These are phyloP conservation scores for Pleurozium schreberi DNA, from an alignment of 225 moss, liverwort and hornwort genomes.

Conservation along the genomic window DNA sequence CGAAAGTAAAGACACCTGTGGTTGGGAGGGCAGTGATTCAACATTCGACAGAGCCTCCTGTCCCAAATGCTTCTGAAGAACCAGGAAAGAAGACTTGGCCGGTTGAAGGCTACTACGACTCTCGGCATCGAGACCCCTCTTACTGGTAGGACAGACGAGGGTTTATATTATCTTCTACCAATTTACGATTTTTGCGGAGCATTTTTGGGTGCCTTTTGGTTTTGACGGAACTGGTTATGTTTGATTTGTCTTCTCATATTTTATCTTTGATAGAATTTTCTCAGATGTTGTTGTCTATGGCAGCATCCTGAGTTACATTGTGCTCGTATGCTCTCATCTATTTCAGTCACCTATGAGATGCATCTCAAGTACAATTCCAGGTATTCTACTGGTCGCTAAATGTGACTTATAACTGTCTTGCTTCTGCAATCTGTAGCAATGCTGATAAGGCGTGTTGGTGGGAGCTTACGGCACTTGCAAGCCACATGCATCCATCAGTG, in stretches of 20 bases:
- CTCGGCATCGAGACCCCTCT: constrained; percentile 80
- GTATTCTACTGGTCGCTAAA: neutral
- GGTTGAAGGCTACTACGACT: constrained; percentile 58
- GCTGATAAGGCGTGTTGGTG: constrained; percentile 96
- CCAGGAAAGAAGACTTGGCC: constrained; percentile 42
- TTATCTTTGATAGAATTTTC: neutral
- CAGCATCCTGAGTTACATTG: neutral
- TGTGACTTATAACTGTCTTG: neutral
- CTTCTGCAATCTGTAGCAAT: constrained; percentile 46
- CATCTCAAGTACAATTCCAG: neutral
- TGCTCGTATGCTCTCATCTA: neutral
- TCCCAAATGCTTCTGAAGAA: neutral
- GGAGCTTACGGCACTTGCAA: constrained; percentile 73
- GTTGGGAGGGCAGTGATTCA: neutral
- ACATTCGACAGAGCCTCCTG: constrained; percentile 3
- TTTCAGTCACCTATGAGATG: neutral
- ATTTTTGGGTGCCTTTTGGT: neutral
- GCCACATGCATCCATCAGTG: constrained; percentile 92
- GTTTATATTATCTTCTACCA: neutral
- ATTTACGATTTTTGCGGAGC: neutral
- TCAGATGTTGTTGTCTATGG: neutral
- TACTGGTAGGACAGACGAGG: constrained; percentile 47
- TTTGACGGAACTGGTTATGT: neutral
- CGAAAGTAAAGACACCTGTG: neutral
- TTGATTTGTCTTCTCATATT: neutral